A percentile compares a stretch with the other conserved stretches of the same genome.
These are phyloP conservation scores for Talaromyces sp. DNA, from an alignment of 2,329 filamentous ascomycete species.

Conservation along the genomic window DNA sequence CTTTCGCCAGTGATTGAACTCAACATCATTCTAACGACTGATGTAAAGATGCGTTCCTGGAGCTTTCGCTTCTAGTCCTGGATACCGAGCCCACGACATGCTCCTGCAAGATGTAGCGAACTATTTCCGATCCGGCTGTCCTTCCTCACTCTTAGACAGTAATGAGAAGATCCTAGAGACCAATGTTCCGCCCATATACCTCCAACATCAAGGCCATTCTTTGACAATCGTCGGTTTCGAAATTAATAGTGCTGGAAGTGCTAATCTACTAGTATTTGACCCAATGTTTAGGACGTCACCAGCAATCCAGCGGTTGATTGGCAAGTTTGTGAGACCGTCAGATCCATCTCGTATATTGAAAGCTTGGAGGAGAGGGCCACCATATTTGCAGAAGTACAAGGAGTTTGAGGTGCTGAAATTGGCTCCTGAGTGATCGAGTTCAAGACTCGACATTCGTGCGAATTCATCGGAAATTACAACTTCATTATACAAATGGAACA, in stretches of 20 bases:
- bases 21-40: not conserved
- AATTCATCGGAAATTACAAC: not conserved
- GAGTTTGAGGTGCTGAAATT: conserved; percentile 77
- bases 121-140: conserved; percentile 62
- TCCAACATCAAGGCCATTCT: conserved; percentile 80
- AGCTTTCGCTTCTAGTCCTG: conserved; percentile 49
- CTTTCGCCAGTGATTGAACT: not conserved
- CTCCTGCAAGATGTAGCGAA: conserved; percentile 64
- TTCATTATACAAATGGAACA: not conserved
- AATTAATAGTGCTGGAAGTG: conserved; percentile 56
- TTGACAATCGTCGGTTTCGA: conserved; percentile 86
- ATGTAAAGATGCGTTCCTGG: conserved; percentile 53
- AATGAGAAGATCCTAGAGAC: conserved; percentile 65
- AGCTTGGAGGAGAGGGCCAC: conserved; percentile 65
- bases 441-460: not conserved
- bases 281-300: conserved; percentile 70
- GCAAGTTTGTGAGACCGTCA: conserved; percentile 36
- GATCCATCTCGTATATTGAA: conserved; percentile 56
- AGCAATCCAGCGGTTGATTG: conserved; percentile 57
- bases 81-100: conserved; percentile 46
- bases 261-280: conserved; percentile 79
- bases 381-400: conserved; percentile 63
- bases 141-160: conserved; percentile 36
- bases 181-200: conserved; percentile 74
- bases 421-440: not conserved